Evolutionary conservation across 352 stramenopile species (phyloP), one percentile per base, ranked within the genome.

Genomic region (Nothophytophthora sp.): DNA sequence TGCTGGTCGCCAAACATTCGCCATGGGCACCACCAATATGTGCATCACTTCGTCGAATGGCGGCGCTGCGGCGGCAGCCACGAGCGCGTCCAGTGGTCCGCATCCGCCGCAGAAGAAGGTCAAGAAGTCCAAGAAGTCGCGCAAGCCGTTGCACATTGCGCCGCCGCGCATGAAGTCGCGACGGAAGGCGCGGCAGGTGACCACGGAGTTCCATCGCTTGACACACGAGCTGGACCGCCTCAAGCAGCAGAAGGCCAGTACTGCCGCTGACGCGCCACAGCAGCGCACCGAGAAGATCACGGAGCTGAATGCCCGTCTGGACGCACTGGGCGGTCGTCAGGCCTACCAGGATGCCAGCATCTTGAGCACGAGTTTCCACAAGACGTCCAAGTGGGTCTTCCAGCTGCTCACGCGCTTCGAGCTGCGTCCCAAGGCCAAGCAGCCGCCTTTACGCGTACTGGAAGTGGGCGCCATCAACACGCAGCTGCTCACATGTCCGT

Each of bases 391-490:
- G 69, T 99, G 95, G 95, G 90, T 98, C 39, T 83, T 98, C 42
- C 85, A 90, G 48, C 57, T 96, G 50, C 74, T 98, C 30, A 92
- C 84, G 33, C 75, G 71, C 55, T 86, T 92, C 41, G 70, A 72
- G 19, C 30, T 90, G 43, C 80, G 85, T 0, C 84, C 80, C 7
- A 83, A 81, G 20, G 82, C 84, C 32, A 91, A 90, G 40, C 61
- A 81, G 65, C 46, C 58, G 49, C 69, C 81, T 35, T 51, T 91
- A 43, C 55, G 61, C 16, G 53, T 89, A 34, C 57, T 94, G 4
- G 86, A 96, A 58, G 81, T 99, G 36, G 96, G 96, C 30, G 95
- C 95, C 29, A 98, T 99, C 60, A 99, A 98, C 65, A 98, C 90
- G 35, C 89, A 98, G 67, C 76, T 99, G 23, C 67, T 98, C n/a